Percentiles rank a stretch among this genome's conserved stretches.
These are phyloP conservation scores for Pseudophaeomoniella oleicola DNA, from an alignment of 2,329 filamentous ascomycete species.

Conservation along the genomic window DNA sequence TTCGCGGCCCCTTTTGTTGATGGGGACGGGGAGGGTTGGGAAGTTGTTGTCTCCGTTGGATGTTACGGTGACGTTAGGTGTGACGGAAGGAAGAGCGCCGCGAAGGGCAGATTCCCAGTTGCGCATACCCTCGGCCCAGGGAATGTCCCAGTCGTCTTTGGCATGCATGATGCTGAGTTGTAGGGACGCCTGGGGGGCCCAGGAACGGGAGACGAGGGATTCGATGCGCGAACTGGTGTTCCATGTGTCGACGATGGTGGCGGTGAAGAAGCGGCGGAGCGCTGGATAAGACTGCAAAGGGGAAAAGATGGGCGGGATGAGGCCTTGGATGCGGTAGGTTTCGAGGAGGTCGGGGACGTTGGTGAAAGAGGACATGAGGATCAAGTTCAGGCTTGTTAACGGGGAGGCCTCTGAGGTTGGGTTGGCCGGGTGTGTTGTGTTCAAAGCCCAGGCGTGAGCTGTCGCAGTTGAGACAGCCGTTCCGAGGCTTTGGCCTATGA, in stretches of 20 bases:
- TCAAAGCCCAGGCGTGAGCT: constrained; percentile 34
- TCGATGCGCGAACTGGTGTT: constrained; percentile 51
- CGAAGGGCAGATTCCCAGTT: constrained; percentile 22
- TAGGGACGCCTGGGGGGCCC: constrained; percentile 33
- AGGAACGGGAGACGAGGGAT: constrained; percentile 38
- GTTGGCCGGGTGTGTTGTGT: constrained; percentile 41
- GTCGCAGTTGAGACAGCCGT: constrained; percentile 69
- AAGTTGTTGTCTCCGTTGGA: too few species aligned
- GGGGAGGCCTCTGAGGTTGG: constrained; percentile 18
- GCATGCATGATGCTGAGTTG: constrained; percentile 66
- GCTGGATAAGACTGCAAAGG: constrained; percentile 56
- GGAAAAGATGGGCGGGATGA: constrained; percentile 59
- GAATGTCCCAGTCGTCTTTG: constrained; percentile 68
- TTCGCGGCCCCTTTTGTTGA: neutral
- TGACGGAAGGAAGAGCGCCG: too few species aligned
- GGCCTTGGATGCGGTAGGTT: constrained; percentile 64
- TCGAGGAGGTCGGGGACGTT: constrained; percentile 58
- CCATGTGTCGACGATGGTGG: constrained; percentile 68
- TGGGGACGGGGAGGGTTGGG: neutral
- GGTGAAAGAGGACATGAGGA: constrained; percentile 70
- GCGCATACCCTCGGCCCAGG: constrained; percentile 38
- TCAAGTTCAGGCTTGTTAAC: constrained; percentile 34
- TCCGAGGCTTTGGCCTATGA: constrained; percentile 77
- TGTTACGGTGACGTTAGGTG: too few species aligned
- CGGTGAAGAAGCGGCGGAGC: constrained; percentile 45